phyloP scores from a whole-genome alignment of 1,284 basidiomycete genomes.

The Ganoderma resinaceum region DNA sequence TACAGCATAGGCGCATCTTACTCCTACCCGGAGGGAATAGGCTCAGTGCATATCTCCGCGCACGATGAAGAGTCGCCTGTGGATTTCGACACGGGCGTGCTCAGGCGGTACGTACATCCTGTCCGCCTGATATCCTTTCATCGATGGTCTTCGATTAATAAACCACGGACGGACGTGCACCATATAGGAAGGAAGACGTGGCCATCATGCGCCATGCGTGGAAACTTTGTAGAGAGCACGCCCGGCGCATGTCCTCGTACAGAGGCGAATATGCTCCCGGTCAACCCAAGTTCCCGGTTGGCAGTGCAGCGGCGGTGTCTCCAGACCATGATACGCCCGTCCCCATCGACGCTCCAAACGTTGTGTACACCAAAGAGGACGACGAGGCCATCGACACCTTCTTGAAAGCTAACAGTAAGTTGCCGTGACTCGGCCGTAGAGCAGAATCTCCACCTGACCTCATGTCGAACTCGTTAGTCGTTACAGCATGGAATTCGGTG shows the following conservation, averaged over 20 bases:
- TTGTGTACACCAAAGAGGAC: slow-evolving; percentile 63
- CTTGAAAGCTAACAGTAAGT: slow-evolving; percentile 39
- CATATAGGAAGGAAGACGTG: slow-evolving; percentile 50
- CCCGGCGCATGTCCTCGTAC: slow-evolving; percentile 61
- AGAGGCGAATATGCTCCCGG: slow-evolving; percentile 54
- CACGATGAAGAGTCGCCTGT: slow-evolving; percentile 43
- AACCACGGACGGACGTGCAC: neutral
- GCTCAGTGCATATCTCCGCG: slow-evolving; percentile 51
- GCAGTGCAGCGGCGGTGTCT: slow-evolving; percentile 47
- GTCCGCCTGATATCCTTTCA: neutral
- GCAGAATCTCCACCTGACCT: neutral
- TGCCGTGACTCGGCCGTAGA: too few relatives aligned
- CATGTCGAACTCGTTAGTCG: neutral
- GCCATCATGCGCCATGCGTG: slow-evolving; percentile 59
- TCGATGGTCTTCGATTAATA: neutral
- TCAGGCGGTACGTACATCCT: slow-evolving; percentile 6
- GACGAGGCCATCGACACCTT: slow-evolving; percentile 58
- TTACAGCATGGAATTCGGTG: slow-evolving; percentile 58
- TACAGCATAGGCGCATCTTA: slow-evolving; percentile 8
- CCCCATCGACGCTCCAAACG: slow-evolving; percentile 49
- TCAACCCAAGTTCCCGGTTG: slow-evolving; percentile 58
- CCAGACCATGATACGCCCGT: slow-evolving; percentile 43
- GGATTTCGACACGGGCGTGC: slow-evolving; percentile 43
- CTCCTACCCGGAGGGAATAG: slow-evolving; percentile 48
- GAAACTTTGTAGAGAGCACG: slow-evolving; percentile 64